Base-by-base conservation (phyloP, 2,329 filamentous ascomycete genomes). In the Helotiales sp. region DNA sequence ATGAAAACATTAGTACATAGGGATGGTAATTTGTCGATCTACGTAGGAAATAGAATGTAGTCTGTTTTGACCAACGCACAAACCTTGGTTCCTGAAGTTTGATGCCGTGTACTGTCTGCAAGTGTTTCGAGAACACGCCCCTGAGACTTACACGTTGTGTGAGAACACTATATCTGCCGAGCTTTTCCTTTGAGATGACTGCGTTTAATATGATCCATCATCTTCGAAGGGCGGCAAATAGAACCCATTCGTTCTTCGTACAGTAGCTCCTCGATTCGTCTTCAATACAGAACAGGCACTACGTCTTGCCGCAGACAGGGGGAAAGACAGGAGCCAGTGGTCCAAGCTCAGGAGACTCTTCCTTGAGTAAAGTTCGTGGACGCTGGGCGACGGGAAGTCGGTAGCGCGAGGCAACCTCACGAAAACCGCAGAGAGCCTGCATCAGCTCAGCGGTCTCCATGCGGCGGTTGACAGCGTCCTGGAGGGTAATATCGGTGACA, bases 391-490 rank as follows among this genome's bases (percentile, higher is more conserved):
- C 17, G 40, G 40, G 13, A 43, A 43, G 40, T 43, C 17, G 40
- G 40, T n/a, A 43, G 40, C 40, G 40, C 40, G 40, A 43, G 40
- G 17, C 40, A 15, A 43, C 40, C 13, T 43, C 13, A 43, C 40
- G 40, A 43, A 15, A 17, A n/a, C 40, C 40, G 40, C 13, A 43
- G 40, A n/a, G 17, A 43, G 59, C 64, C 22, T 50, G 20, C 52
- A 67, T 55, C 6, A 69, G 69, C 24, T 62, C 30, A 37, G 66
- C 60, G 40, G 47, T 40, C 54, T 69, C 6, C 52, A 70, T 66
- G 32, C 63, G 45, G 37, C 63, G n/a, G n/a, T n/a, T n/a, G n/a
- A n/a, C n/a, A n/a, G n/a, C n/a, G n/a, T n/a, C n/a, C n/a, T n/a
- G n/a, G n/a, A n/a, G n/a, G n/a, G n/a, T n/a, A n/a, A n/a, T n/a